phyloP scores from a whole-genome alignment of 345 rosid species.

The Moricandia arvensis region DNA sequence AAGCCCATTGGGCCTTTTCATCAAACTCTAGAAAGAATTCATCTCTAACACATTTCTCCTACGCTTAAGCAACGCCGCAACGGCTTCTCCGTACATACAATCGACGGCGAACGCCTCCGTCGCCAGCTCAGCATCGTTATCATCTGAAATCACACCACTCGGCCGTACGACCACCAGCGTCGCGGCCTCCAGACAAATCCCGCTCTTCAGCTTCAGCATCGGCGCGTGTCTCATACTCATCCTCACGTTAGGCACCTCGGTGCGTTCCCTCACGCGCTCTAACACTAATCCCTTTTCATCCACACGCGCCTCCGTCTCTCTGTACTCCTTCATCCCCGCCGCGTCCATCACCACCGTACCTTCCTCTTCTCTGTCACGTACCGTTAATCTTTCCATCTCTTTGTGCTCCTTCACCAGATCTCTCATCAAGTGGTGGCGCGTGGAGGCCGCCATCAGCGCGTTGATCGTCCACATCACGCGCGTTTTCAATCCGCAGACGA shows the following conservation, averaged over 20 bases:
- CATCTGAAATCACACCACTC: conserved; percentile 16
- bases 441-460: conserved; percentile 41
- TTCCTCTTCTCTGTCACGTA: conserved; percentile 34
- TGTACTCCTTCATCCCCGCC: conserved; percentile 32
- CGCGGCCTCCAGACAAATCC: conserved; percentile 39
- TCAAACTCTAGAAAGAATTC: conserved; percentile 30
- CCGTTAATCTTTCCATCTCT: conserved; percentile 26
- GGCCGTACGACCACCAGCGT: conserved; percentile 39
- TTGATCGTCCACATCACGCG: conserved; percentile 42
- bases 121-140: conserved; percentile 15
- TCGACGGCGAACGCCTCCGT: conserved; percentile 32
- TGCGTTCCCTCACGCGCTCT: conserved; percentile 37
- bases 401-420: conserved; percentile 37
- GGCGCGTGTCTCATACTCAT: conserved; percentile 47
- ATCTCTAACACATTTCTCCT: conserved; percentile 41
- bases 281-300: neutral
- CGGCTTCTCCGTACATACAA: conserved; percentile 41
- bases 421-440: conserved; percentile 35
- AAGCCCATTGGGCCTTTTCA: conserved; percentile 7
- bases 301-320: conserved; percentile 33
- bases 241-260: conserved; percentile 36
- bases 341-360: conserved; percentile 38
- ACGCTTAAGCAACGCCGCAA: conserved; percentile 38
- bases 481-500: conserved; percentile 37
- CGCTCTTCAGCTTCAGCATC: conserved; percentile 31